Conservation (phyloP, 495 filamentous ascomycete genomes). For the Penicillium ucsense region DNA sequence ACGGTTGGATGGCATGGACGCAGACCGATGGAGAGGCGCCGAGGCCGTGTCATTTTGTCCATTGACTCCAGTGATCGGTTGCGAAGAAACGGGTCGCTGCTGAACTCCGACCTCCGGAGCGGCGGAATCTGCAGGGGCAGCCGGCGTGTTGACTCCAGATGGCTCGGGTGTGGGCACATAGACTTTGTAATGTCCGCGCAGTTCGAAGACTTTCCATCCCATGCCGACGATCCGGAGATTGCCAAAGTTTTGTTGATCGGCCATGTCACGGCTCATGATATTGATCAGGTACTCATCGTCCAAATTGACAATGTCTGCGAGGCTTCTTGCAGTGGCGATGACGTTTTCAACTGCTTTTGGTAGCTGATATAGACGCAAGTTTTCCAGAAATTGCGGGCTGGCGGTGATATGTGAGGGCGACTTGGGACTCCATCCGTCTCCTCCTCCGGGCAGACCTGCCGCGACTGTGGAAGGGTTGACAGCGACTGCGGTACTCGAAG, state of each 20-base stretch:
- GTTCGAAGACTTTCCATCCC: constrained; percentile 31
- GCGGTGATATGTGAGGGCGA: neutral
- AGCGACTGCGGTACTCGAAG: neutral
- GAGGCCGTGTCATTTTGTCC: neutral
- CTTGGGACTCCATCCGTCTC: too few species aligned
- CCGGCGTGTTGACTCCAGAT: constrained; percentile 6
- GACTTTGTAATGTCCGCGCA: constrained; percentile 28
- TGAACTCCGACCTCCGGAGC: neutral
- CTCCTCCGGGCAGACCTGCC: too few species aligned
- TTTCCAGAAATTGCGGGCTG: neutral
- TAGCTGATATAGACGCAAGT: neutral
- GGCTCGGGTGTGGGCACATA: constrained; percentile 1
- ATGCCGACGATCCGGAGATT: constrained; percentile 29
- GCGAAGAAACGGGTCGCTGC: neutral
- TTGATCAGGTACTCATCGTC: constrained; percentile 27
- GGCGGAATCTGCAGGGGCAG: neutral
- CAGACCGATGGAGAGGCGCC: neutral
- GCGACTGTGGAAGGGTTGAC: too few species aligned
- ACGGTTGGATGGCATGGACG: neutral
- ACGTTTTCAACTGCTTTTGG: constrained; percentile 3
- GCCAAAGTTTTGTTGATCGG: constrained; percentile 25
- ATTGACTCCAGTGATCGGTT: neutral
- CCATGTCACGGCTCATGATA: constrained; percentile 24
- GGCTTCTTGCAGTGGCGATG: constrained; percentile 11
- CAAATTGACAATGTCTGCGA: constrained; percentile 28